Evolutionary conservation across 352 stramenopile genomes (phyloP).

Genomic region (Phytophthora kernoviae): DNA sequence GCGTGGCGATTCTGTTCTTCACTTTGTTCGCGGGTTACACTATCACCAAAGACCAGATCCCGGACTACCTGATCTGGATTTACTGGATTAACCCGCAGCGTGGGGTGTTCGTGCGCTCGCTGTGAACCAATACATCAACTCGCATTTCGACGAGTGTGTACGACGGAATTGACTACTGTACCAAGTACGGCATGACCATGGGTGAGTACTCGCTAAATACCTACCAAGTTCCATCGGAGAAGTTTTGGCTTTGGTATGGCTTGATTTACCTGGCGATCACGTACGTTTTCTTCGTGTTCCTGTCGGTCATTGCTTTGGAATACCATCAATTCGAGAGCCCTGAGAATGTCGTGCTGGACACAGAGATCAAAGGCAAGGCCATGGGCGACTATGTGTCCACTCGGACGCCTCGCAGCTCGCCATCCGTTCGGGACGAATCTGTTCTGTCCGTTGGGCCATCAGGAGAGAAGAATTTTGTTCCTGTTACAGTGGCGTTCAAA

Average conservation of each 20-base stretch:
- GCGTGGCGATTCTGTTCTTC: constrained; percentile 33
- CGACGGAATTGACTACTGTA: constrained; percentile 24
- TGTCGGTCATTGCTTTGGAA: neutral
- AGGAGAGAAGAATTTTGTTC: neutral
- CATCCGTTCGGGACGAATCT: neutral
- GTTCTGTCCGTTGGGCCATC: neutral
- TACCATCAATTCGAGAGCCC: neutral
- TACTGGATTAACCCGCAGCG: constrained; percentile 49
- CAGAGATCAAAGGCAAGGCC: neutral
- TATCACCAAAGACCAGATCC: constrained; percentile 24
- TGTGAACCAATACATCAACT: constrained; percentile 28
- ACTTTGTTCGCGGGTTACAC: constrained; percentile 39
- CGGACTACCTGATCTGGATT: constrained; percentile 25
- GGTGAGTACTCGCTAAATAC: constrained; percentile 19
- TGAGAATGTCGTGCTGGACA: constrained; percentile 1
- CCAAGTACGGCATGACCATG: constrained; percentile 7
- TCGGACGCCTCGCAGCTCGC: neutral
- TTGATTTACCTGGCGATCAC: constrained; percentile 19
- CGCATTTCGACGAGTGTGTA: constrained; percentile 11
- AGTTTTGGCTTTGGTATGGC: constrained; percentile 17
- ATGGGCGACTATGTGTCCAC: neutral
- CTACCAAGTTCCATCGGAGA: constrained; percentile 27
- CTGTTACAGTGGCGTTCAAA: constrained; percentile 1
- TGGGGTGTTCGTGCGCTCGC: constrained; percentile 28
- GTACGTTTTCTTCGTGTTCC: constrained; percentile 10